A percentile compares a stretch with the other conserved stretches of the same genome.
Conservation (phyloP, 768 basidiomycete genomes). For the Boletus pseudo-olivaceus region DNA sequence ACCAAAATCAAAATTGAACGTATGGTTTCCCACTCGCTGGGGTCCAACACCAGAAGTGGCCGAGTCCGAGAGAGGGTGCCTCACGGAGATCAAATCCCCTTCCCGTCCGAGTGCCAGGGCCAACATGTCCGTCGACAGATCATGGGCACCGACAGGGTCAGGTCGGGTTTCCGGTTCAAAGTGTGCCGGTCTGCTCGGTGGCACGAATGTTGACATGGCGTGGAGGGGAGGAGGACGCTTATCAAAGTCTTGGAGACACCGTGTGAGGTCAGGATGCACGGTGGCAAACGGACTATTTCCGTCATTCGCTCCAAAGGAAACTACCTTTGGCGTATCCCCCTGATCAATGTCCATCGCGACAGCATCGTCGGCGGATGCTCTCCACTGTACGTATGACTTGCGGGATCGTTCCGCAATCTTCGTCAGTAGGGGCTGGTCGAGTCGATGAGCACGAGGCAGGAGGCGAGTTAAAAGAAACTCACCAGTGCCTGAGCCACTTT, state of each 20-base stretch:
- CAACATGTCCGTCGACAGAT: constrained; percentile 33
- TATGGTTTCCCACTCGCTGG: constrained; percentile 48
- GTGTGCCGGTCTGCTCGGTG: constrained; percentile 12
- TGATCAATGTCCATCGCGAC: constrained; percentile 29
- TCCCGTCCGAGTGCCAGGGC: constrained; percentile 29
- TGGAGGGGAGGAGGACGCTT: constrained; percentile 19
- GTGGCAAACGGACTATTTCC: constrained; percentile 17
- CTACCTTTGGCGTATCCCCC: not conserved
- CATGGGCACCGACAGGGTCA: constrained; percentile 21
- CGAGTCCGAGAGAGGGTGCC: constrained; percentile 18
- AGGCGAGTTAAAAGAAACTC: constrained; percentile 17
- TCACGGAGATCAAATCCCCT: constrained; percentile 23
- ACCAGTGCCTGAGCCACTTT: constrained; percentile 60
- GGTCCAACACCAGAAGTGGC: constrained; percentile 21
- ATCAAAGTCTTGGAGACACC: constrained; percentile 26
- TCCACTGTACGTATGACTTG: constrained; percentile 42
- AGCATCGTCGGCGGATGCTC: constrained; percentile 17
- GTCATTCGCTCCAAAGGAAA: not conserved
- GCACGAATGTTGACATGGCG: constrained; percentile 23
- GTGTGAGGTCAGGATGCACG: constrained; percentile 24
- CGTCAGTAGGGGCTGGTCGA: constrained; percentile 49
- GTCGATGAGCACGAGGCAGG: constrained; percentile 7
- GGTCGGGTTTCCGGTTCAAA: constrained; percentile 18
- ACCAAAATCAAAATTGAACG: constrained; percentile 62
- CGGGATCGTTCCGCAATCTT: constrained; percentile 52